Percentiles rank a stretch among this genome's conserved stretches.
phyloP scores from a whole-genome alignment of 2,329 filamentous ascomycete genomes.

The Botrytis paeoniae region DNA sequence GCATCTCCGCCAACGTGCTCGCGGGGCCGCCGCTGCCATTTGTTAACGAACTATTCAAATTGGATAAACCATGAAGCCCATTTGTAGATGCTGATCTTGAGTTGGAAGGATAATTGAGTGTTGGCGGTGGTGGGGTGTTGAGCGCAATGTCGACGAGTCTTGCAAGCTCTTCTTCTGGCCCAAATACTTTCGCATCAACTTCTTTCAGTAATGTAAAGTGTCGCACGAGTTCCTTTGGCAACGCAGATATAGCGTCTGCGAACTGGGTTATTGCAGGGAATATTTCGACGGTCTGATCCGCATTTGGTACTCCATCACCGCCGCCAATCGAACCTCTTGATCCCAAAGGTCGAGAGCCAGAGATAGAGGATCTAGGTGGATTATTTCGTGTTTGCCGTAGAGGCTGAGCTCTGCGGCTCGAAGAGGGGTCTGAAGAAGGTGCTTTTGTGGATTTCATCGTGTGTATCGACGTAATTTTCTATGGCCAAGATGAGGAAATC shows the following conservation, averaged over 20 bases:
- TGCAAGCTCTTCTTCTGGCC: conserved; percentile 78
- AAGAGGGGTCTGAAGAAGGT: conserved; percentile 36
- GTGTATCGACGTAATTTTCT: conserved; percentile 24
- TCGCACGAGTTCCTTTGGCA: conserved; percentile 91
- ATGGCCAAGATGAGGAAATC: conserved; percentile 19
- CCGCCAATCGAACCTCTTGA: conserved; percentile 46
- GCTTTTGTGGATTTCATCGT: conserved; percentile 39
- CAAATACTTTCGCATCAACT: conserved; percentile 94
- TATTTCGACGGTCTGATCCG: conserved; percentile 60
- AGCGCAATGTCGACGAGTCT: conserved; percentile 67
- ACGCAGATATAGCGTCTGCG: conserved; percentile 84
- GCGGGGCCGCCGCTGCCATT: conserved; percentile 34
- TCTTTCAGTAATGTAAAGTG: conserved; percentile 96
- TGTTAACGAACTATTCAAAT: conserved; percentile 34
- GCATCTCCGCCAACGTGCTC: conserved; percentile 23
- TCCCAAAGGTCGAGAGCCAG: conserved; percentile 43
- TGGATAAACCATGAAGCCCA: conserved; percentile 29
- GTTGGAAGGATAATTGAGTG: conserved; percentile 32
- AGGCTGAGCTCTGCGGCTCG: conserved; percentile 60
- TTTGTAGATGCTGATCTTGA: conserved; percentile 33
- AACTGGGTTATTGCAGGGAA: conserved; percentile 71
- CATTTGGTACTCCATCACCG: conserved; percentile 33
- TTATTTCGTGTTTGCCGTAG: conserved; percentile 64
- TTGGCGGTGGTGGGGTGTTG: conserved; percentile 47
- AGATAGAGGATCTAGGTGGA: conserved; percentile 54